Conservation (phyloP, 2,329 filamentous ascomycete genomes). For the Albifimbria verrucaria region DNA sequence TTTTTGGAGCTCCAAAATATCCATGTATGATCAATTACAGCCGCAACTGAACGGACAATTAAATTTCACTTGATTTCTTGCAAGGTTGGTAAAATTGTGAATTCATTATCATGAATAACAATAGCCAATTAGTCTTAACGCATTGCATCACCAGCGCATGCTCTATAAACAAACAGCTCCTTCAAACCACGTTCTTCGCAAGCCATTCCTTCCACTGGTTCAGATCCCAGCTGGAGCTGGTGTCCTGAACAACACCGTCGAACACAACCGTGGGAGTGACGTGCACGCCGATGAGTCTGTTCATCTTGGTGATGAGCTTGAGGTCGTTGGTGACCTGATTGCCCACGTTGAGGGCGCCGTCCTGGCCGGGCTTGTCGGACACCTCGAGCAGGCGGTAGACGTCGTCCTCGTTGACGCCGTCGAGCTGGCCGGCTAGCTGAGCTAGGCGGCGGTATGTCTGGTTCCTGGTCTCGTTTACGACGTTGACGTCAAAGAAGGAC, state of each 20-base stretch:
- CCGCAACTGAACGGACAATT: too few relatives aligned
- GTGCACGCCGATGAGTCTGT: conserved; percentile 77
- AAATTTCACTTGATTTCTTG: too few relatives aligned
- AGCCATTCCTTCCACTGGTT: conserved; percentile 88
- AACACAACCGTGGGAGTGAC: conserved; percentile 89
- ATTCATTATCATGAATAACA: too few relatives aligned
- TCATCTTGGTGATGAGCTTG: conserved; percentile 78
- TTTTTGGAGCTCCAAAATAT: too few relatives aligned
- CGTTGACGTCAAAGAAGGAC: conserved; percentile 78
- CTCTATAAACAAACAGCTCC: not conserved
- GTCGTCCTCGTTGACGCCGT: conserved; percentile 65
- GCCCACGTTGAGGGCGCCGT: conserved; percentile 71
- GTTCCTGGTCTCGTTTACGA: conserved; percentile 83
- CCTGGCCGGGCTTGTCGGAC: conserved; percentile 60
- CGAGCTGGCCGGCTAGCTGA: conserved; percentile 62
- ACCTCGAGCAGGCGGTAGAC: conserved; percentile 69
- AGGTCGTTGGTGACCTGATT: conserved; percentile 83
- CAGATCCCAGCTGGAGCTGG: conserved; percentile 73
- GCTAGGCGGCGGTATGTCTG: conserved; percentile 77
- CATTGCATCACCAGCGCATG: too few relatives aligned
- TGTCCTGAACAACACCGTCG: conserved; percentile 78
- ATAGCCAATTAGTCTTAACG: too few relatives aligned
- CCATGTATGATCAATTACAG: not conserved
- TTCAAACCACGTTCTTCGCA: conserved; percentile 49
- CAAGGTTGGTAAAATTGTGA: too few relatives aligned